phyloP scores from a whole-genome alignment of 257 asterid genomes.

The Knoxia roxburghii region DNA sequence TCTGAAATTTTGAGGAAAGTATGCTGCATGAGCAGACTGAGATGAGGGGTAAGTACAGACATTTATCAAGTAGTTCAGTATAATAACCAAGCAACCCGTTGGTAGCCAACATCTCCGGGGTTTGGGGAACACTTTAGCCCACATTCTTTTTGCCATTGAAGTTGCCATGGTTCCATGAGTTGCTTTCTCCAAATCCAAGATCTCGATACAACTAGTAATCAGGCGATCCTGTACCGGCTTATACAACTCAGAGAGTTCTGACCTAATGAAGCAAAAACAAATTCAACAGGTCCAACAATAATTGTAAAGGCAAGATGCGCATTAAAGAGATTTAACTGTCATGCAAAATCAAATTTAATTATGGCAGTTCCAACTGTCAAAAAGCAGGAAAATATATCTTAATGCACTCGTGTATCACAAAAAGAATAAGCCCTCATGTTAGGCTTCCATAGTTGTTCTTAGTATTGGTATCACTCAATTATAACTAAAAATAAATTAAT shows the following conservation, averaged over 20 bases:
- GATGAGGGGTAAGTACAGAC: neutral
- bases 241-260: constrained; percentile 60
- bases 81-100: constrained; percentile 78
- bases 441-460: neutral
- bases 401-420: neutral
- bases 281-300: neutral
- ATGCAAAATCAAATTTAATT: neutral
- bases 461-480: neutral
- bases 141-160: constrained; percentile 38
- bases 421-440: neutral
- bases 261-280: constrained; percentile 34
- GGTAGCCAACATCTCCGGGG: constrained; percentile 98
- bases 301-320: neutral
- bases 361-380: neutral
- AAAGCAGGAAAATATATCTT: neutral
- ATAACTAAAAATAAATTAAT: neutral
- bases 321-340: neutral
- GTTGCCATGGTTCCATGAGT: constrained; percentile 42
- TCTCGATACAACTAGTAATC: constrained; percentile 69
- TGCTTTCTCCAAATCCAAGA: constrained; percentile 45
- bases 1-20: constrained; percentile 43
- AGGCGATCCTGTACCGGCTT: constrained; percentile 71
- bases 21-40: constrained; percentile 18
- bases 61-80: neutral
- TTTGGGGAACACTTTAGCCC: constrained; percentile 72